These are phyloP conservation scores for Pseudophaeomoniella oleicola DNA, from an alignment of 2,329 filamentous ascomycete species.

Conservation along the genomic window DNA sequence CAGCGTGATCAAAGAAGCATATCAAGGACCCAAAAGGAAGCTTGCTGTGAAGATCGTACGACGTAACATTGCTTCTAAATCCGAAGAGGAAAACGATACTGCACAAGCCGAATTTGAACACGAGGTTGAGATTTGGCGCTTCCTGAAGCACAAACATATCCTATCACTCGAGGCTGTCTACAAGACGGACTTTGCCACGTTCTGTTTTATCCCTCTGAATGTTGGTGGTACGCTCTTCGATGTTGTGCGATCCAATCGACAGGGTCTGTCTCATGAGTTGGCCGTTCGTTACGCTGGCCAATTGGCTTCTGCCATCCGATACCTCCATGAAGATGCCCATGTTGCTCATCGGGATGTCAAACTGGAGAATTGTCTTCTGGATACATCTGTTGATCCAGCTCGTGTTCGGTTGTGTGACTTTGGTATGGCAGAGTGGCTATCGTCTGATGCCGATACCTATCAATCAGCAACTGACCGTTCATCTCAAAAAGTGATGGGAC, in stretches of 20 bases:
- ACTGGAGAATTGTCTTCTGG: conserved; percentile 52
- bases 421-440: conserved; percentile 54
- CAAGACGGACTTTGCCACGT: conserved; percentile 53
- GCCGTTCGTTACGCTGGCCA: conserved; percentile 49
- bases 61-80: conserved; percentile 39
- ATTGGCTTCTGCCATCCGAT: conserved; percentile 48
- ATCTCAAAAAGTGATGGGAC: conserved; percentile 36
- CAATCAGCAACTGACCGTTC: conserved; percentile 26
- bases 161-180: conserved; percentile 49
- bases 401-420: conserved; percentile 52
- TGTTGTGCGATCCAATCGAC: conserved; percentile 40
- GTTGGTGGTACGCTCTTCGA: conserved; percentile 52
- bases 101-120: conserved; percentile 55
- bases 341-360: conserved; percentile 56
- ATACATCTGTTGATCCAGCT: conserved; percentile 32
- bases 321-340: conserved; percentile 52
- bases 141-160: conserved; percentile 47
- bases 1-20: conserved; percentile 52
- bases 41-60: conserved; percentile 53
- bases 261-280: conserved; percentile 34
- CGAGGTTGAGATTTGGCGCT: conserved; percentile 54
- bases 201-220: conserved; percentile 51
- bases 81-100: conserved; percentile 48
- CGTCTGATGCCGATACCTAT: conserved; percentile 16
- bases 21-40: conserved; percentile 39